These are phyloP conservation scores for Lasiosphaeriaceae sp. DNA, from an alignment of 495 filamentous ascomycete genomes.

Conservation along the genomic window DNA sequence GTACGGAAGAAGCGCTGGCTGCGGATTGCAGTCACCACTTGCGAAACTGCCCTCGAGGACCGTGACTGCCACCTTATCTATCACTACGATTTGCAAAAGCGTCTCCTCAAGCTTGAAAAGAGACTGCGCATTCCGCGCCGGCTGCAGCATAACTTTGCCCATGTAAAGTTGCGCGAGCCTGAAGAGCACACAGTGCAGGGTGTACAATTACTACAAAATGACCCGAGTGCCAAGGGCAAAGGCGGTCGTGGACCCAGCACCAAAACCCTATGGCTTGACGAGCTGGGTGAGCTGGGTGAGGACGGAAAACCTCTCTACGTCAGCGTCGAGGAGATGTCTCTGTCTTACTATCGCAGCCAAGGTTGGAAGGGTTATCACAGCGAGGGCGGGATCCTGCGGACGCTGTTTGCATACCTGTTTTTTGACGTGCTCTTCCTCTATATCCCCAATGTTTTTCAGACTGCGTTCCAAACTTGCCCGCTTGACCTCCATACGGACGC, in stretches of 20 bases:
- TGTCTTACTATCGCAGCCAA: slow-evolving; percentile 73
- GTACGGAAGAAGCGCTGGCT: slow-evolving; percentile 80
- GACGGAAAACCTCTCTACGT: slow-evolving; percentile 44
- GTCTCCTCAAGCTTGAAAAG: slow-evolving; percentile 84
- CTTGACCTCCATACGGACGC: slow-evolving; percentile 90
- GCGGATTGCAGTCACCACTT: slow-evolving; percentile 72
- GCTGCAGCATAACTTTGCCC: slow-evolving; percentile 88
- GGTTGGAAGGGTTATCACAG: slow-evolving; percentile 95
- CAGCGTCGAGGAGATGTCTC: slow-evolving; percentile 85
- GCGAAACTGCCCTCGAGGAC: slow-evolving; percentile 83
- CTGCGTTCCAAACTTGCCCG: slow-evolving; percentile 87
- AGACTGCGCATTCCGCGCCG: slow-evolving; percentile 77
- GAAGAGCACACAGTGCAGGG: slow-evolving; percentile 72
- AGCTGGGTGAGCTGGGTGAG: slow-evolving; percentile 60
- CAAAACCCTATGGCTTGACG: slow-evolving; percentile 87
- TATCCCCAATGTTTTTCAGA: slow-evolving; percentile 95
- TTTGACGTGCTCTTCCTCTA: slow-evolving; percentile 92
- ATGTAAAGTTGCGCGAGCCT: slow-evolving; percentile 71
- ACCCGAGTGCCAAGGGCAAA: slow-evolving; percentile 34
- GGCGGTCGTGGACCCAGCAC: slow-evolving; percentile 49
- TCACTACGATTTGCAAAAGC: slow-evolving; percentile 92
- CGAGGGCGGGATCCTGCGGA: slow-evolving; percentile 86
- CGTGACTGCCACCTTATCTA: slow-evolving; percentile 83
- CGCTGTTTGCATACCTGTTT: slow-evolving; percentile 88
- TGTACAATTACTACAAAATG: slow-evolving; percentile 64